phyloP scores from a whole-genome alignment of 345 rosid species.

The Linum trigynum region DNA sequence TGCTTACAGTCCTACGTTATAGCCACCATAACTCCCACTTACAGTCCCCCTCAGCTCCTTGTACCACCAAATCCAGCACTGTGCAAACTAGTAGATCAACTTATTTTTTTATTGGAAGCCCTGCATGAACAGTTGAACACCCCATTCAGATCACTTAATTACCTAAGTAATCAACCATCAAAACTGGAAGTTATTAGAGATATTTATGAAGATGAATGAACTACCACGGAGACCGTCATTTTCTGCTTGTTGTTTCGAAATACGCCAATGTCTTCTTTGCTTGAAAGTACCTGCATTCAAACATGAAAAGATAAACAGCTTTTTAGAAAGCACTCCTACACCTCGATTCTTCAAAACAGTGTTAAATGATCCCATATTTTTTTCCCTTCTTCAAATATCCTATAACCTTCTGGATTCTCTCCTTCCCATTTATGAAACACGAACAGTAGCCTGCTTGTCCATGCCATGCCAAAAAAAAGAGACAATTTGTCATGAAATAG shows the following conservation, averaged over 20 bases:
- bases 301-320: slow-evolving; percentile 1
- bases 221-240: slow-evolving; percentile 64
- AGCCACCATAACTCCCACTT: no score
- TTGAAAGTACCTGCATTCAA: slow-evolving; percentile 55
- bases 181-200: no score
- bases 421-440: slow-evolving; percentile 32
- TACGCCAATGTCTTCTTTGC: slow-evolving; percentile 71
- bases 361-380: slow-evolving; percentile 1
- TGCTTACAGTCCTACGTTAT: no score
- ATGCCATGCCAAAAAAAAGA: slow-evolving; percentile 29
- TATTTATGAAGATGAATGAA: background rate
- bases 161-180: no score
- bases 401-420: slow-evolving; percentile 55
- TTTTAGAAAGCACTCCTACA: slow-evolving; percentile 12
- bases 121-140: no score
- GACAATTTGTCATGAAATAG: slow-evolving; percentile 4
- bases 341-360: slow-evolving; percentile 3
- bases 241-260: slow-evolving; percentile 62
- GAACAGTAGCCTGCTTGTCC: slow-evolving; percentile 26
- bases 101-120: no score
- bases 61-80: no score
- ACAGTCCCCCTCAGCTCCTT: no score
- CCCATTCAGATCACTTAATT: no score
- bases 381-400: background rate
- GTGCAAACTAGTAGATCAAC: no score